Conservation (phyloP, 345 rosid species). For the Theobroma cacao region DNA sequence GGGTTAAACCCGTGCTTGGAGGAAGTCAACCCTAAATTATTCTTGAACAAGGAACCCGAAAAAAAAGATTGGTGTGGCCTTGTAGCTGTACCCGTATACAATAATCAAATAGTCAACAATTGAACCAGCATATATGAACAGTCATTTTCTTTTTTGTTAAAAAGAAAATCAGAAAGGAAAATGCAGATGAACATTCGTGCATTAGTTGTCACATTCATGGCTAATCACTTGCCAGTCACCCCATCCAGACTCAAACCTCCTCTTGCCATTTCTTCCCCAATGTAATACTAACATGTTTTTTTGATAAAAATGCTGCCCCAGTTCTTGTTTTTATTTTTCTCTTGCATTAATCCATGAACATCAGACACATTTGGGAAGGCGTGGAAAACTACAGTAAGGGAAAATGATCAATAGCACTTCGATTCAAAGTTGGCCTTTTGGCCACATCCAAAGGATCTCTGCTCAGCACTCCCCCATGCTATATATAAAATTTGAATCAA, state of each 20-base stretch:
- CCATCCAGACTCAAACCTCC: background rate
- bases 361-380: too few species aligned
- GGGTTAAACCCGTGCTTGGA: background rate
- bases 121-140: background rate
- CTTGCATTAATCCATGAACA: background rate
- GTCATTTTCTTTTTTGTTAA: too few species aligned
- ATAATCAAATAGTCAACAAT: background rate
- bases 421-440: too few species aligned
- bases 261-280: background rate
- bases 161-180: too few species aligned
- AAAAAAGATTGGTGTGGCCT: background rate
- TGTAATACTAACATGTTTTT: background rate
- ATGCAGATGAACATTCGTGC: background rate
- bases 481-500: background rate
- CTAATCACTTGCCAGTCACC: background rate
- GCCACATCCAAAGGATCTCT: background rate
- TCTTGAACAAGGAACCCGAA: background rate
- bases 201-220: conserved; percentile 10
- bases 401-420: too few species aligned
- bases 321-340: background rate
- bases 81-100: too few species aligned
- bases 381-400: too few species aligned
- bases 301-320: background rate
- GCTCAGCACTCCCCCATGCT: background rate
- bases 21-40: background rate